A percentile compares a stretch with the other conserved stretches of the same genome.
phyloP scores from a whole-genome alignment of 192 early-diverging fungal genomes.

The Coemansia erecta region DNA sequence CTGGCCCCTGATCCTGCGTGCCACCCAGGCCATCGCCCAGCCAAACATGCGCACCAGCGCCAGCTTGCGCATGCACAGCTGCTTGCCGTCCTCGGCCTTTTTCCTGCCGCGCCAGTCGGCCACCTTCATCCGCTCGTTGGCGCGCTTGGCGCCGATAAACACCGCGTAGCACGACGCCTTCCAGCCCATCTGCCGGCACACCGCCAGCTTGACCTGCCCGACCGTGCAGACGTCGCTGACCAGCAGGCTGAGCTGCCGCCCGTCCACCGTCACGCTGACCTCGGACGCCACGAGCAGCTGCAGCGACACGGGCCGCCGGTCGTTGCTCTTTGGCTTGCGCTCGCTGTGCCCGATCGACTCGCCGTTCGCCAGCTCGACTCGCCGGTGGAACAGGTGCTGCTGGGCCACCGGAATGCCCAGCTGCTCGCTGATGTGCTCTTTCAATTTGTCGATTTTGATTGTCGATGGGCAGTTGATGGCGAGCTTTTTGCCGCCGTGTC shows the following conservation, averaged over 20 bases:
- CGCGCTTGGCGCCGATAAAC: background rate
- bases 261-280: background rate
- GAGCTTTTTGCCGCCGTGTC: conserved; percentile 1
- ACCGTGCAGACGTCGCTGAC: conserved; percentile 4
- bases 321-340: background rate
- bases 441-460: conserved; percentile 4
- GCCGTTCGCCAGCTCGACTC: background rate
- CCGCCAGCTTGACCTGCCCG: conserved; percentile 1
- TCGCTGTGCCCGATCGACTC: conserved; percentile 5
- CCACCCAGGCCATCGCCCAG: background rate
- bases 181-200: conserved; percentile 1
- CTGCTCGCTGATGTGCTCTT: background rate
- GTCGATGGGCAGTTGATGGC: background rate
- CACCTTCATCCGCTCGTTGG: background rate
- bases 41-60: background rate
- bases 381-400: background rate
- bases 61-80: conserved; percentile 1
- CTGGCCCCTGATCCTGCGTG: background rate
- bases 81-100: background rate
- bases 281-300: conserved; percentile 1
- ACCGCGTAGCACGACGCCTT: background rate
- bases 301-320: background rate
- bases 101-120: background rate
- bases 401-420: background rate
- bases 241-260: background rate